phyloP scores from a whole-genome alignment of 768 basidiomycete genomes.

The Clitopilus hobsonii region DNA sequence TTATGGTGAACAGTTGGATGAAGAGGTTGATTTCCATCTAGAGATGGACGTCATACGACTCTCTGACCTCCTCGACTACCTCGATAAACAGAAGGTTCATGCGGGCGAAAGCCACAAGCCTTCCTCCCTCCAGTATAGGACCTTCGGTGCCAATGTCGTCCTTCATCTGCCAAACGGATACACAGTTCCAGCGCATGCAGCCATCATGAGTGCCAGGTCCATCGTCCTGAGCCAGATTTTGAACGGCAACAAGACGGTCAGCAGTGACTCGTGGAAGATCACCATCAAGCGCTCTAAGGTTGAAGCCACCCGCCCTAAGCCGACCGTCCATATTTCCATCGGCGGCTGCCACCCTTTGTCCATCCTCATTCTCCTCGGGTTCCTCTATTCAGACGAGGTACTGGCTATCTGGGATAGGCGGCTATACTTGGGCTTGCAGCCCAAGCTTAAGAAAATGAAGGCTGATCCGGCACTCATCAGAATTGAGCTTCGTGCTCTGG shows the following conservation, averaged over 20 bases:
- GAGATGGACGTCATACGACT: constrained; percentile 30
- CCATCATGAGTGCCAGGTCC: constrained; percentile 62
- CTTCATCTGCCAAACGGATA: constrained; percentile 38
- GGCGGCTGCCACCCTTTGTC: constrained; percentile 59
- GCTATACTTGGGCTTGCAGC: constrained; percentile 39
- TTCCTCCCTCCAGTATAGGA: constrained; percentile 20
- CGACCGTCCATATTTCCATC: constrained; percentile 34
- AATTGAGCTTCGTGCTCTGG: constrained; percentile 55
- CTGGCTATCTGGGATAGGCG: constrained; percentile 83
- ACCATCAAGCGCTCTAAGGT: constrained; percentile 21
- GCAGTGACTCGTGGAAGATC: constrained; percentile 23
- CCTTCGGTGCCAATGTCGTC: constrained; percentile 60
- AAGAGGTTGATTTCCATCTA: constrained; percentile 23
- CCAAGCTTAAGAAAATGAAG: constrained; percentile 31
- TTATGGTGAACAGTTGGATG: background rate
- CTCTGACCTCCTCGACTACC: constrained; percentile 25
- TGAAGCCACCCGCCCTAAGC: background rate
- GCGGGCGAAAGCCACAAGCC: no score
- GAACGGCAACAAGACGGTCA: constrained; percentile 20
- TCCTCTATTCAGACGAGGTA: constrained; percentile 85
- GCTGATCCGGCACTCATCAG: constrained; percentile 48
- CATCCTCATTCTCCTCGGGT: constrained; percentile 71
- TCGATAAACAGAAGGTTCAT: constrained; percentile 13
- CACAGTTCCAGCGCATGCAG: constrained; percentile 58
- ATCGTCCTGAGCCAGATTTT: constrained; percentile 40